Base-by-base conservation (phyloP, 202 grass and related monocot species). In the Eragrostis tef region DNA sequence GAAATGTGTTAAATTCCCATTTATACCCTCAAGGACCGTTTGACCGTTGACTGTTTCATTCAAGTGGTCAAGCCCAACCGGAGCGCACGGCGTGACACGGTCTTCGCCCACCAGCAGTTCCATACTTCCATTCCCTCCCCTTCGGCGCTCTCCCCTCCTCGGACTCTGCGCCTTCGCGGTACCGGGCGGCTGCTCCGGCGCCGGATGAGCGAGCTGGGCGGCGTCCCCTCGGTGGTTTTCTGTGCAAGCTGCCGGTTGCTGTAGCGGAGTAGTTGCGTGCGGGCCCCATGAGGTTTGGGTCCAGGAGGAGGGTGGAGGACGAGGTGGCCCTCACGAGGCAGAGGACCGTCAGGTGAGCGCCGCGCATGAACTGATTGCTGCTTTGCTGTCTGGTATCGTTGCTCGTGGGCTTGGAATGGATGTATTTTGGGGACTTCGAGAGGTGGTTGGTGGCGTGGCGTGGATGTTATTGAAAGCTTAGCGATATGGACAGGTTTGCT, bases 271-370 rank as follows among this genome's bases (percentile, higher is more conserved):
- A 53, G 65, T 10, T 48, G 85, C 22, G 9, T 22, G 58, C 22
- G 58, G 58, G 15, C 41, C 77, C 85, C 80, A 95, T 89, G 89
- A 95, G 91, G 89, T 86, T 99, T 58, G 93, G 87, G 41, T 93
- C 90, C 46, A 87, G 87, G 73, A 88, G 89, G 70, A 90, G 81
- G 82, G 87, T 93, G 67, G 89, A 96, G 41, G 93, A 88, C 47
- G 89, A 87, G 85, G 47, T 45, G 66, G 87, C 75, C 81, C 70
- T 96, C 62, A 71, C 53, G 74, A 88, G 75, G 83, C 90, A 96
- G 80, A 86, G 90, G 71, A 90, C 90, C 41, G 90, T 99, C 11
- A 99, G 96, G 96, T 99, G 80, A 96, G 89, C 75, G n/a, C 60
- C 1, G 0, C 51, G n/a, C 60, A 1, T 1, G 21, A 57, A 63